Evolutionary conservation across 1,284 basidiomycete species (phyloP), one percentile per base, ranked within the genome.

Genomic region (Anthracocystis panici-leucophaei): DNA sequence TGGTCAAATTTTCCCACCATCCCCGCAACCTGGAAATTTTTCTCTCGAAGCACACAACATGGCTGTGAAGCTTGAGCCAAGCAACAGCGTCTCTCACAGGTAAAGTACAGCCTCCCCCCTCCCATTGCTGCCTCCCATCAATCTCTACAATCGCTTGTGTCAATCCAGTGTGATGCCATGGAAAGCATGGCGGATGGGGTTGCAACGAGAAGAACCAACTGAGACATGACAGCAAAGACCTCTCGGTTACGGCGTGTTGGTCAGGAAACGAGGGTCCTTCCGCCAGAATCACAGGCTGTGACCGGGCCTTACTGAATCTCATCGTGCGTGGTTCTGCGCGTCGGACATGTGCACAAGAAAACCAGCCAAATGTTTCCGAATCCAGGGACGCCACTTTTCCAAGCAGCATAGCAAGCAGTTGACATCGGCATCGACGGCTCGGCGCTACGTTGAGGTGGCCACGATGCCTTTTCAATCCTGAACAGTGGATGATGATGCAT

Each of bases 1-100:
- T 27, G 44, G 6, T 44, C 44, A 29, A 58, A 65, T 53, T 65
- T 65, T 65, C 62, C 62, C 62, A 65, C 62, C 56, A 16, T 23
- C 55, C 50, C 44, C 41, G 55, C 55, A 38, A 48, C 23, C 20
- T 52, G 33, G 35, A 38, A 41, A 46, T 5, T 40, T 57, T 40
- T 12, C 23, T 38, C 29, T 49, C 16, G 8, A 10, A 1, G 10
- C 27, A 33, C 27, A 33, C 18, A n/a, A n/a, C 29, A 29, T 49
- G 48, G 48, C 48, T 31, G 48, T 49, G 48, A 29, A 33, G 29
- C 29, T 31, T 20, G 23, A 46, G 44, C 23, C 46, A 48, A 29
- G 18, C 18, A 16, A n/a, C 16, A 21, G 46, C 14, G 2, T 38
- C 14, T 12, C 35, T 16, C 35, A 38, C 35, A 38, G 35, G 35